Evolutionary conservation across 1,139 yeast genomes (phyloP), one percentile per base, ranked within the genome.

Genomic region (Blastobotrys serpentis): DNA sequence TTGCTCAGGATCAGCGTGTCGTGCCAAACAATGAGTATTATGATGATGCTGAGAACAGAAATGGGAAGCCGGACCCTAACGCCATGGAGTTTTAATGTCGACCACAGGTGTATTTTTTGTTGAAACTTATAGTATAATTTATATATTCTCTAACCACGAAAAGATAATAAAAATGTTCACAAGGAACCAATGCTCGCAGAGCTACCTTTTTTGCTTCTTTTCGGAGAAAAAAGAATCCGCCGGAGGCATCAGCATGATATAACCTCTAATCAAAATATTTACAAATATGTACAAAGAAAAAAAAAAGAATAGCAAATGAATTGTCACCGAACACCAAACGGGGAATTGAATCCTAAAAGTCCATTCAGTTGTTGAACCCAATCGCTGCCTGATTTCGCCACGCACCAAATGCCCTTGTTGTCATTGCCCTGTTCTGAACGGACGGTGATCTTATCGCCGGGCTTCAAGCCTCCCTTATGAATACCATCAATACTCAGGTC

Each of bases 311-410:
- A 6, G 26, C 26, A 6, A 6, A 10, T 23, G 26, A 6, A 29
- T 7, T 16, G 46, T 54, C 7, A 29, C n/a, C 32, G 7, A 29
- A 29, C 32, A 7, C 82, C 82, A 65, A 90, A 90, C 46, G 87
- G 78, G 16, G 89, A 81, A 63, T 90, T 90, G 74, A 90, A 90
- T 1, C 97, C 97, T 36, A 90, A 69, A 53, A 90, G 73, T 56
- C 86, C 90, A 61, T 90, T 90, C 50, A 90, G 81, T 45, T 94
- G 96, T 52, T 78, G 78, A 1, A 90, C 87, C 98, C 98, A 90
- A 64, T 90, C 97, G 55, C 85, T 84, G 53, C 83, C 88, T 10
- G 83, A 75, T 49, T 82, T 76, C 0, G 95, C 87, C 3, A 90
- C 83, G 68, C 97, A 89, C 84, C 94, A 88, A n/a, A 90, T 81